Conservation (phyloP, 2,329 filamentous ascomycete genomes). For the Cucurbitaria berberidis region DNA sequence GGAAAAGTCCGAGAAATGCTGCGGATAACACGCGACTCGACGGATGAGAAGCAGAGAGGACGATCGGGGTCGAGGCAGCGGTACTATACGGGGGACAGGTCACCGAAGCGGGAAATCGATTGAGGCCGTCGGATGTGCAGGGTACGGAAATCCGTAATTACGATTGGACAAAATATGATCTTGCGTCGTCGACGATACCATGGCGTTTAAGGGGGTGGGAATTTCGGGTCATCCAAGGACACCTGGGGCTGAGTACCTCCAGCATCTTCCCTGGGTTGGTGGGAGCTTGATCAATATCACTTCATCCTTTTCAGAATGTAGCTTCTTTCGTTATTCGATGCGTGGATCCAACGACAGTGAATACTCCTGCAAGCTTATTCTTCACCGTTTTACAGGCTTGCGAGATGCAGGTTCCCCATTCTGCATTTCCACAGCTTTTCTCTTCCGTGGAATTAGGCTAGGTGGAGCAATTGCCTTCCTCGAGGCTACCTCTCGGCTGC, state of each 20-base stretch:
- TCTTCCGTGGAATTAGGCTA: neutral
- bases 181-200: neutral
- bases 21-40: constrained; percentile 22
- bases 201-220: neutral
- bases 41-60: constrained; percentile 8
- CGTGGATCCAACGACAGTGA: neutral
- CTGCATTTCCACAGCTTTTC: neutral
- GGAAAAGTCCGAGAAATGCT: constrained; percentile 36
- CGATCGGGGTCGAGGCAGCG: constrained; percentile 9
- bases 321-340: too few species aligned
- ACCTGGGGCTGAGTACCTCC: neutral
- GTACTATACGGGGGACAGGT: constrained; percentile 15
- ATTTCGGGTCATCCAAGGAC: neutral
- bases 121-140: neutral
- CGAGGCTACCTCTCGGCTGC: neutral
- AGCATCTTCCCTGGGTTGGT: neutral
- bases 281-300: neutral
- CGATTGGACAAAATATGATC: neutral
- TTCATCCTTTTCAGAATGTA: neutral
- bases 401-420: neutral
- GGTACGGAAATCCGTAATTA: neutral
- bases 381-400: neutral
- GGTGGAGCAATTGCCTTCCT: neutral
- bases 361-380: neutral
- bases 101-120: constrained; percentile 1